phyloP scores from a whole-genome alignment of 352 stramenopile genomes.

The Phytophthora aleatoria region DNA sequence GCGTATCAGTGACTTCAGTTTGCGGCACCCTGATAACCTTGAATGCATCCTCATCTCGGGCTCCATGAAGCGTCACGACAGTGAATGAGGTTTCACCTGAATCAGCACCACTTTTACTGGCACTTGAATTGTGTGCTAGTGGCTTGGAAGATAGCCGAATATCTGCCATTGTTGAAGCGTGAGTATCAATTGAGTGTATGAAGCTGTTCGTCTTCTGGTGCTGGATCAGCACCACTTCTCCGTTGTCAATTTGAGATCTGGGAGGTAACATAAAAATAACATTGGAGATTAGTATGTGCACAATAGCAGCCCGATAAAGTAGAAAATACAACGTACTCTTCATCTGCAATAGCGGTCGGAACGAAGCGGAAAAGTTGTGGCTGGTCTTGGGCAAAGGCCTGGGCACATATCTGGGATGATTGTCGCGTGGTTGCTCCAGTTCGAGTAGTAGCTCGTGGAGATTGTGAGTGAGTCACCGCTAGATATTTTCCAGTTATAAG shows the following conservation, averaged over 20 bases:
- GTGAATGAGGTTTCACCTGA: constrained; percentile 41
- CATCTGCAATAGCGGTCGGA: constrained; percentile 56
- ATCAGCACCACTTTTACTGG: constrained; percentile 21
- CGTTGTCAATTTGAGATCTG: constrained; percentile 52
- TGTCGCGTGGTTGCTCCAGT: constrained; percentile 6
- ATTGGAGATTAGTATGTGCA: background rate
- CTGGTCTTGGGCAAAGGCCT: constrained; percentile 41
- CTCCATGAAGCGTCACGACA: constrained; percentile 51
- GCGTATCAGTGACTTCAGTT: constrained; percentile 58
- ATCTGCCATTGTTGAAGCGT: constrained; percentile 67
- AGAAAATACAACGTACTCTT: constrained; percentile 43
- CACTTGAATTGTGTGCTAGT: constrained; percentile 35
- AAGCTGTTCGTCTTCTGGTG: constrained; percentile 54
- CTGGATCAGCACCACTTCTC: constrained; percentile 66
- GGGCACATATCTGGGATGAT: constrained; percentile 34
- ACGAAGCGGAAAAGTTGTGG: constrained; percentile 63
- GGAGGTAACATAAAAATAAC: background rate
- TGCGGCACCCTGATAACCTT: constrained; percentile 53
- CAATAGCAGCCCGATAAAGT: background rate
- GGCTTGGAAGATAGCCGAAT: constrained; percentile 67
- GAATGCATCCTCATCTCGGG: constrained; percentile 76
- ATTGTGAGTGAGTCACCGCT: constrained; percentile 38
- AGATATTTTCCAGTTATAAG: constrained; percentile 65
- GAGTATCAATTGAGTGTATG: constrained; percentile 69
- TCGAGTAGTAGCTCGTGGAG: constrained; percentile 21